Evolutionary conservation across 2,329 filamentous ascomycete genomes (phyloP).

Genomic region (Endothia cerciana): DNA sequence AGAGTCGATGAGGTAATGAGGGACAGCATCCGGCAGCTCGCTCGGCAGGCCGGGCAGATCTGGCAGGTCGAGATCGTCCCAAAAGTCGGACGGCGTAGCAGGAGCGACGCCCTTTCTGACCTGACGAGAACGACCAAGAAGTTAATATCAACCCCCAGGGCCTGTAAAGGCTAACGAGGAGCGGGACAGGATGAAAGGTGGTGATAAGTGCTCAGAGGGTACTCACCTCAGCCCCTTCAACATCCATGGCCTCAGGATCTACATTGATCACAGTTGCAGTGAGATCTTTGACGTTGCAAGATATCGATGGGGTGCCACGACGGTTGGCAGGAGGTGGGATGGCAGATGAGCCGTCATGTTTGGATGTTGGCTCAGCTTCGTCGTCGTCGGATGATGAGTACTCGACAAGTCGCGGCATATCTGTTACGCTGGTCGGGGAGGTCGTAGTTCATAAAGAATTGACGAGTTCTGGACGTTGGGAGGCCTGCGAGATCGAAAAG

Average conservation of each 20-base stretch:
- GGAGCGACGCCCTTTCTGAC: not conserved
- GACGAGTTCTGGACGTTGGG: not conserved
- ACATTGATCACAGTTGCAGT: not conserved
- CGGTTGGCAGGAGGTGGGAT: not conserved
- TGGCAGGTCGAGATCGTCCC: constrained; percentile 9
- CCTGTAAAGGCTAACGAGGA: not conserved
- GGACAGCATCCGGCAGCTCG: not conserved
- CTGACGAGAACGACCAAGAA: not conserved
- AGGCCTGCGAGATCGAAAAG: not conserved
- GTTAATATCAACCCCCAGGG: not conserved
- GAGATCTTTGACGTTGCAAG: not conserved
- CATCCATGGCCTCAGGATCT: not conserved
- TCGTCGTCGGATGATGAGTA: not conserved
- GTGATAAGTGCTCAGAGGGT: not conserved
- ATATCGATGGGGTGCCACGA: not conserved
- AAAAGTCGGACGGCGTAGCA: not conserved
- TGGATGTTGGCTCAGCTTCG: not conserved
- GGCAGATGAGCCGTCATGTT: not conserved
- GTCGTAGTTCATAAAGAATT: too few species aligned
- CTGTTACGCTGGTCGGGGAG: not conserved
- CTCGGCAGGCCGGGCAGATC: constrained; percentile 3
- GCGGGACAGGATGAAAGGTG: too few species aligned
- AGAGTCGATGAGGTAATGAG: not conserved
- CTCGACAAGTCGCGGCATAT: not conserved
- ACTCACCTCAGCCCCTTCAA: not conserved